Evolutionary conservation across 2,329 filamentous ascomycete species (phyloP).

Genomic region (Emergomyces pasteurianus): DNA sequence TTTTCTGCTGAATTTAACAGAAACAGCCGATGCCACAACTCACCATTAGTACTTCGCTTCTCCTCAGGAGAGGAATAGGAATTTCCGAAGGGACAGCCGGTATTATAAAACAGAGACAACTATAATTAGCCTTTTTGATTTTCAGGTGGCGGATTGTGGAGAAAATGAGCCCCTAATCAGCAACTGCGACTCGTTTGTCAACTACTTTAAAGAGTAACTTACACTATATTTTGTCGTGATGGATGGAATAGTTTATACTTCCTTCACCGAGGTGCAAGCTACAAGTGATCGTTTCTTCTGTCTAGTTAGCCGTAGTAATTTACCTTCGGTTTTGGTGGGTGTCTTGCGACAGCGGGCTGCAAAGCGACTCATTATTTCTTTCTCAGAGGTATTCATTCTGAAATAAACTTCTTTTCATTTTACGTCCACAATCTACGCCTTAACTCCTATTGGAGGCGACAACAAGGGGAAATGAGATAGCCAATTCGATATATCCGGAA

Average conservation of each 20-base stretch:
- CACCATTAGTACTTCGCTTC: too few relatives aligned
- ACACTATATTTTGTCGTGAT: background rate
- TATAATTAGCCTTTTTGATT: background rate
- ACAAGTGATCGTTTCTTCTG: background rate
- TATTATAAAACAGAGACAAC: background rate
- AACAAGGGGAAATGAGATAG: background rate
- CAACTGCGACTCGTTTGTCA: too few relatives aligned
- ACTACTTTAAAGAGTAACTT: background rate
- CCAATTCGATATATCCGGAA: background rate
- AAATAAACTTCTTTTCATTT: background rate
- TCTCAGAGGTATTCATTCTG: background rate
- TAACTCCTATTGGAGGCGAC: background rate
- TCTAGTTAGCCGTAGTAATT: background rate
- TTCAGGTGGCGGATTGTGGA: background rate
- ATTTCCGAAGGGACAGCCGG: background rate
- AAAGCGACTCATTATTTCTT: too few relatives aligned
- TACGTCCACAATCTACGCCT: background rate
- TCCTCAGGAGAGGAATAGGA: background rate
- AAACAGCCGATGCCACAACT: too few relatives aligned
- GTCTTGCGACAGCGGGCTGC: too few relatives aligned
- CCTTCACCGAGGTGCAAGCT: background rate
- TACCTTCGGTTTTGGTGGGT: background rate
- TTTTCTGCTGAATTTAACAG: too few relatives aligned
- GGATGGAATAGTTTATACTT: background rate
- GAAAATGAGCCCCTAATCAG: background rate